phyloP scores from a whole-genome alignment of 768 basidiomycete genomes.

The Lactarius trivialis region DNA sequence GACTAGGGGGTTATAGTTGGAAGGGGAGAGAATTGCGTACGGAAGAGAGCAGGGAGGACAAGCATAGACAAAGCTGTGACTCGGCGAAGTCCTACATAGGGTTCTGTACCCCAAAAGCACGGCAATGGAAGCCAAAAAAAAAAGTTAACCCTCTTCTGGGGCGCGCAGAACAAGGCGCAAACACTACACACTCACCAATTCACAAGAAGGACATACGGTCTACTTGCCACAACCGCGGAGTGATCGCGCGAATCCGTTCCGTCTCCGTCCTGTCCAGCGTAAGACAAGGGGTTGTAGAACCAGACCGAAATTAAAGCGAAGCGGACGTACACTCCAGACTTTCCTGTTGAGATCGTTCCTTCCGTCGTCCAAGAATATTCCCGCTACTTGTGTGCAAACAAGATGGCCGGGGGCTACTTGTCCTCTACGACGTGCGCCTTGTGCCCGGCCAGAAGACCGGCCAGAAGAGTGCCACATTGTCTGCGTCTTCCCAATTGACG shows the following conservation, averaged over 20 bases:
- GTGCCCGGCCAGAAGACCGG: slow-evolving; percentile 12
- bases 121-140: too few species aligned
- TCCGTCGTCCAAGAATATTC: not conserved
- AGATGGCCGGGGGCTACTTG: not conserved
- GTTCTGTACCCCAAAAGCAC: too few species aligned
- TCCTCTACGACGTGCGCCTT: slow-evolving; percentile 9
- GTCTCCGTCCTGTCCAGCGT: slow-evolving; percentile 7
- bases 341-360: slow-evolving; percentile 6
- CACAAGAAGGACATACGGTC: slow-evolving; percentile 7
- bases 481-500: slow-evolving; percentile 5
- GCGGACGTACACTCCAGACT: slow-evolving; percentile 12
- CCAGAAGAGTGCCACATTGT: slow-evolving; percentile 3
- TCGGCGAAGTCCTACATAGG: too few species aligned
- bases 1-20: too few species aligned
- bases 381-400: slow-evolving; percentile 18
- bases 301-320: not conserved
- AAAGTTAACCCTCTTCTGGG: slow-evolving; percentile 1
- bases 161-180: slow-evolving; percentile 1
- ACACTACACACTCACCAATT: not conserved
- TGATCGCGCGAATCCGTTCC: slow-evolving; percentile 15
- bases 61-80: too few species aligned
- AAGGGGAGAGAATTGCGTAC: too few species aligned
- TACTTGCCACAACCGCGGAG: slow-evolving; percentile 1
- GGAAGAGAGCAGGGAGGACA: too few species aligned
- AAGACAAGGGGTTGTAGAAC: not conserved